Percentiles rank a stretch among this genome's conserved stretches.
Evolutionary conservation across 306 rosid species (phyloP).

Genomic region (Clitoria ternatea): DNA sequence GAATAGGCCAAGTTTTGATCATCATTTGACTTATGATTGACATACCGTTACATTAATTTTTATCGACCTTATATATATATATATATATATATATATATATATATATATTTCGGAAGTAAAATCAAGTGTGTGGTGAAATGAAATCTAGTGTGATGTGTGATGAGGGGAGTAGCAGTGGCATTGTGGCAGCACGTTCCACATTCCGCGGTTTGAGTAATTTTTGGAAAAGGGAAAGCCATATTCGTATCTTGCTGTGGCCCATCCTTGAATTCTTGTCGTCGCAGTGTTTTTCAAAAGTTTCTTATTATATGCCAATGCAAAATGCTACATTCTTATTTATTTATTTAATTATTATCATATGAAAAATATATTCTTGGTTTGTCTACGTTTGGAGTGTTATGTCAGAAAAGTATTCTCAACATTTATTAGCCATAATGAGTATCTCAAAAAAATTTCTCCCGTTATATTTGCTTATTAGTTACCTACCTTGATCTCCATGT

Average conservation of each 20-base stretch:
- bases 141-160: conserved; percentile 11
- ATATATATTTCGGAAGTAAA: neutral
- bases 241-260: conserved; percentile 50
- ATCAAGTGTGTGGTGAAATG: neutral
- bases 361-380: neutral
- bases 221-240: conserved; percentile 40
- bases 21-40: neutral
- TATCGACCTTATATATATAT: too few species aligned
- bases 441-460: neutral
- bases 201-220: conserved; percentile 32
- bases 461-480: neutral
- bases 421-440: neutral
- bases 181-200: conserved; percentile 31
- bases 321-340: too few species aligned
- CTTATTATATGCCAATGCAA: neutral
- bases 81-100: too few species aligned
- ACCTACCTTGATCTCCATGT: neutral
- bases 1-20: neutral
- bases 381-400: neutral
- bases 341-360: too few species aligned
- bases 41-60: neutral
- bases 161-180: conserved; percentile 7
- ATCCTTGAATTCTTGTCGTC: conserved; percentile 76
- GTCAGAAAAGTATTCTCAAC: neutral
- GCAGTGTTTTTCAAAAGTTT: conserved; percentile 25